Base-by-base conservation (phyloP, 129 eudicot genomes). In the Centrapalus pauciflorus region DNA sequence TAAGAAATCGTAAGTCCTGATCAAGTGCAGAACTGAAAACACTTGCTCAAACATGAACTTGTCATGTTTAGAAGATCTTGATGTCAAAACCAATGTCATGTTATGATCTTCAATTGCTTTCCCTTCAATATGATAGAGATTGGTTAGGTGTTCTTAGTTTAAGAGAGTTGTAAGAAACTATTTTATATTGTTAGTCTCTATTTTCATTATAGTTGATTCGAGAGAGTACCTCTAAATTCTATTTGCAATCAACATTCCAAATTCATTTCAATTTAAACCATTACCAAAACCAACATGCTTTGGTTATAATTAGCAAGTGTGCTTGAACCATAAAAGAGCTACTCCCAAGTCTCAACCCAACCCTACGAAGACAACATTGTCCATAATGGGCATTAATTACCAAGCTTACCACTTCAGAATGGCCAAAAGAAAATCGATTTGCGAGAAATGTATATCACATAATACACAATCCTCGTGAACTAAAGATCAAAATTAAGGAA, bases 381-480 rank as follows among this genome's bases (percentile, higher is more conserved):
- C 25, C 54, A 40, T 13, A 37, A 61, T 0, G 1, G 13, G 51
- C 67, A 9, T 33, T 21, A 37, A 12, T 13, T 8, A 37, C 50
- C 33, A 64, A 10, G 28, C 30, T 13, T 3, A 45, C 26, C 60
- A 71, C 49, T 38, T 56, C 25, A 37, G 26, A 37, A 61, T 16
- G 21, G 52, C 37, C 52, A 49, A 24, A 30, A 49, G 60, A 19
- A 1, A 11, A 35, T 12, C 21, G 10, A 4, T 9, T 45, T 71
- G 50, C 67, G 61, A 49, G 33, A 3, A 27, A 19, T 13, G 20
- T 35, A 32, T 66, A 66, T 21, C 50, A 32, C 41, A 46, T 32
- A 65, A 65, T 29, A 45, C 57, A 64, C 0, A 50, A 21, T 66
- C 71, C 71, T 66, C 5, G 49, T 23, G 50, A 35, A 49, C 3